These are phyloP conservation scores for Aspergillus vadensis DNA, from an alignment of 2,329 filamentous ascomycete species.

Conservation along the genomic window DNA sequence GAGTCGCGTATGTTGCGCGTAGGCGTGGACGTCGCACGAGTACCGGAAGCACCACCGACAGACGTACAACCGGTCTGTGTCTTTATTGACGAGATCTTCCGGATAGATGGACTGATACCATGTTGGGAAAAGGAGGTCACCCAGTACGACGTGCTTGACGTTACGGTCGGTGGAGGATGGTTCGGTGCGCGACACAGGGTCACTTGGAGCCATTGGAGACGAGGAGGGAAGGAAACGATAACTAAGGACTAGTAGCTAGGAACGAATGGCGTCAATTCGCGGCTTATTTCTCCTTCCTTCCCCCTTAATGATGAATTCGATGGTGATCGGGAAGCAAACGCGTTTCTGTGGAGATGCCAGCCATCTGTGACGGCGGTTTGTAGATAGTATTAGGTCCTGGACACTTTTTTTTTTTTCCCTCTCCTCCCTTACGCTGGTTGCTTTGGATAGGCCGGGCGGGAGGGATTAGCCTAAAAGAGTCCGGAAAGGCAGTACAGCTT, in stretches of 20 bases:
- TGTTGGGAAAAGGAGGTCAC: conserved; percentile 78
- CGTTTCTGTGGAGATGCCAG: conserved; percentile 15
- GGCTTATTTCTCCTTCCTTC: neutral
- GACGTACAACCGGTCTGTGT: conserved; percentile 70
- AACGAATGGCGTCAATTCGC: neutral
- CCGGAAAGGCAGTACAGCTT: neutral
- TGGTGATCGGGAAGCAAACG: neutral
- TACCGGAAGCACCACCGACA: conserved; percentile 97
- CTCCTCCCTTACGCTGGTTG: neutral
- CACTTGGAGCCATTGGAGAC: conserved; percentile 33
- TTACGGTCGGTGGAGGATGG: conserved; percentile 63
- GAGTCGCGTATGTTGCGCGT: conserved; percentile 43
- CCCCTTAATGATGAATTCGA: neutral
- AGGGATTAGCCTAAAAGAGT: neutral
- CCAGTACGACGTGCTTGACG: conserved; percentile 82
- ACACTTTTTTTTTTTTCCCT: too few relatives aligned
- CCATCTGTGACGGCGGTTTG: conserved; percentile 13
- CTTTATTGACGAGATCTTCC: conserved; percentile 62
- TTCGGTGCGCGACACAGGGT: conserved; percentile 31
- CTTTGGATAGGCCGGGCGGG: neutral
- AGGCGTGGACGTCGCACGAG: conserved; percentile 51
- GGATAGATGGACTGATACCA: conserved; percentile 93
- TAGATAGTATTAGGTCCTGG: too few relatives aligned
- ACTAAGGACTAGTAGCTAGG: neutral
- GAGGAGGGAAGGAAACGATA: neutral